Evolutionary conservation across 805 yeast species (phyloP).

Genomic region (Lipomyces kockii): DNA sequence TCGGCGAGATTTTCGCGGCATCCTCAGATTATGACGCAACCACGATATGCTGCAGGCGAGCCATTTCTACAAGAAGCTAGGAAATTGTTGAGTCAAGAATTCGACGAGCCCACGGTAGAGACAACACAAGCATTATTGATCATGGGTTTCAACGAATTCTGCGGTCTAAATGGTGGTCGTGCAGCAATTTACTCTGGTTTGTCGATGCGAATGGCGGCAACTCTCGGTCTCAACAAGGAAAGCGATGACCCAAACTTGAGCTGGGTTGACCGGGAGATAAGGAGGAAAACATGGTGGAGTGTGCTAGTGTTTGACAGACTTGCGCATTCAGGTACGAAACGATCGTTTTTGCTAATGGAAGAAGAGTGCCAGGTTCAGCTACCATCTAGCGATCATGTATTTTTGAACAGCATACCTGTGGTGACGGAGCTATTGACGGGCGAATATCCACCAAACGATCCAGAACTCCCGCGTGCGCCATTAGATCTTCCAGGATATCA

Average conservation of each 20-base stretch:
- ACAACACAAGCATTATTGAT: constrained; percentile 45
- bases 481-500: constrained; percentile 39
- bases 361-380: constrained; percentile 40
- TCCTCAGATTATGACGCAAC: constrained; percentile 40
- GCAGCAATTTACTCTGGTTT: constrained; percentile 47
- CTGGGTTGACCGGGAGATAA: constrained; percentile 45
- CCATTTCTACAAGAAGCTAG: constrained; percentile 39
- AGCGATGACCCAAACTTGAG: constrained; percentile 39
- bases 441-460: constrained; percentile 37
- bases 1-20: constrained; percentile 47
- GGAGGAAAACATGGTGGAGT: constrained; percentile 47
- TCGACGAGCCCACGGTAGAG: constrained; percentile 44
- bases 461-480: constrained; percentile 37
- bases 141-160: constrained; percentile 46
- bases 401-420: constrained; percentile 40
- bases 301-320: constrained; percentile 45
- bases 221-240: constrained; percentile 43
- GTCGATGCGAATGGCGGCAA: constrained; percentile 46
- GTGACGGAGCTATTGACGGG: constrained; percentile 39
- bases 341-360: constrained; percentile 41
- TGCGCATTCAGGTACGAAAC: constrained; percentile 44
- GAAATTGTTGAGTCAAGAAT: constrained; percentile 39
- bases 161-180: constrained; percentile 44
- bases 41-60: constrained; percentile 40
- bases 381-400: constrained; percentile 43